Conservation (phyloP, 2,329 filamentous ascomycete species). For the Ampelomyces quisqualis region DNA sequence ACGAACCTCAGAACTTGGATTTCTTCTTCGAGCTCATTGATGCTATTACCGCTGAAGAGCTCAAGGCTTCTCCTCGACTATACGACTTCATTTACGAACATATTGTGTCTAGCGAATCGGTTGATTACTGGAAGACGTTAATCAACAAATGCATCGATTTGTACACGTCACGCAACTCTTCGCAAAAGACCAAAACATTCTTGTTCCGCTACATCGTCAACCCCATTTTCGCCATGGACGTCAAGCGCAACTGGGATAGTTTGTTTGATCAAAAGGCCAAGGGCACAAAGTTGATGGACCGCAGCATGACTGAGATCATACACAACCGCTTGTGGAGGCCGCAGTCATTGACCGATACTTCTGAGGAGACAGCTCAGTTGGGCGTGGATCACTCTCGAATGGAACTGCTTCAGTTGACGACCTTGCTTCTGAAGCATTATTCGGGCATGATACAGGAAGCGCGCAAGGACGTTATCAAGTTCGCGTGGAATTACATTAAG, state of each 20-base stretch:
- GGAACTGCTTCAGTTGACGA: constrained; percentile 92
- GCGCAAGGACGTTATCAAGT: constrained; percentile 97
- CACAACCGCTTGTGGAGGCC: constrained; percentile 93
- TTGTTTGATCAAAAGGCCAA: constrained; percentile 53
- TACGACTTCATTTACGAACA: constrained; percentile 80
- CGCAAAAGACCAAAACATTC: constrained; percentile 91
- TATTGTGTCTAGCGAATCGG: constrained; percentile 79
- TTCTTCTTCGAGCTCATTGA: constrained; percentile 83
- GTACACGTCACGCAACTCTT: constrained; percentile 74
- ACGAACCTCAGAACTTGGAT: constrained; percentile 75
- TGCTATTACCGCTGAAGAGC: constrained; percentile 76
- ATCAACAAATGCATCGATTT: constrained; percentile 84
- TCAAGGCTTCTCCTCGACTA: constrained; percentile 74
- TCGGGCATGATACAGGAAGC: constrained; percentile 83
- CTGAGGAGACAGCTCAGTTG: constrained; percentile 78
- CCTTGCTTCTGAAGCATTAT: constrained; percentile 94
- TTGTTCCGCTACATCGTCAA: constrained; percentile 90
- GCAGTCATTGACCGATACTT: constrained; percentile 71
- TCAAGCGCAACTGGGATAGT: constrained; percentile 74
- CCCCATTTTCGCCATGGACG: constrained; percentile 93
- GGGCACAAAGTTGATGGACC: constrained; percentile 77
- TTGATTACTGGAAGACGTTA: constrained; percentile 81
- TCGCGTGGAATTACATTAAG: constrained; percentile 93
- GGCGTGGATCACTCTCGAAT: constrained; percentile 95
- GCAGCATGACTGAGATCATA: constrained; percentile 81